These are phyloP conservation scores for Saccharum officinarum DNA, from an alignment of 176 grass and related monocot species.

Conservation along the genomic window DNA sequence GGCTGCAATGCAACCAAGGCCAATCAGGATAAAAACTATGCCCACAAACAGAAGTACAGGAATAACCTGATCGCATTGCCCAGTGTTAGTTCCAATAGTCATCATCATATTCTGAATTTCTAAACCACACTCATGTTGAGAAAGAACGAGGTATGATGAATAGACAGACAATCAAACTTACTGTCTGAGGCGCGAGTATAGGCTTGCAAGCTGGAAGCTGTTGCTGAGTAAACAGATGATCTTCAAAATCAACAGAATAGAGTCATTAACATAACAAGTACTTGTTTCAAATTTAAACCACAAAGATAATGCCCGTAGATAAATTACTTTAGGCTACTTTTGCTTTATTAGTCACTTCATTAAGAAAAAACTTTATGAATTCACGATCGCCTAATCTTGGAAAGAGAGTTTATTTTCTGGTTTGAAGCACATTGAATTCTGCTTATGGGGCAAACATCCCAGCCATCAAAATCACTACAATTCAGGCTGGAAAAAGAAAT, in stretches of 20 bases:
- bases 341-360: background rate
- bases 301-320: background rate
- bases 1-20: conserved; percentile 29
- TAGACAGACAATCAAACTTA: background rate
- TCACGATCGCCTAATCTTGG: background rate
- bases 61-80: conserved; percentile 36
- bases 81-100: background rate
- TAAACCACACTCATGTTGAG: background rate
- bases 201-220: conserved; percentile 52
- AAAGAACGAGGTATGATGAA: background rate
- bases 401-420: background rate
- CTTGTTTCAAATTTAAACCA: conserved; percentile 9
- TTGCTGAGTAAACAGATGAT: conserved; percentile 52
- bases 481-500: conserved; percentile 11
- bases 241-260: conserved; percentile 29
- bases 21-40: conserved; percentile 25
- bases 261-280: background rate
- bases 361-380: background rate
- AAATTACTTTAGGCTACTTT: background rate
- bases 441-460: background rate
- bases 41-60: conserved; percentile 33
- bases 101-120: background rate
- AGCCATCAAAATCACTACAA: background rate
- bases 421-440: conserved; percentile 10
- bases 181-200: conserved; percentile 26